Conservation (phyloP, 208 protist genomes). For the Lotmaria passim region DNA sequence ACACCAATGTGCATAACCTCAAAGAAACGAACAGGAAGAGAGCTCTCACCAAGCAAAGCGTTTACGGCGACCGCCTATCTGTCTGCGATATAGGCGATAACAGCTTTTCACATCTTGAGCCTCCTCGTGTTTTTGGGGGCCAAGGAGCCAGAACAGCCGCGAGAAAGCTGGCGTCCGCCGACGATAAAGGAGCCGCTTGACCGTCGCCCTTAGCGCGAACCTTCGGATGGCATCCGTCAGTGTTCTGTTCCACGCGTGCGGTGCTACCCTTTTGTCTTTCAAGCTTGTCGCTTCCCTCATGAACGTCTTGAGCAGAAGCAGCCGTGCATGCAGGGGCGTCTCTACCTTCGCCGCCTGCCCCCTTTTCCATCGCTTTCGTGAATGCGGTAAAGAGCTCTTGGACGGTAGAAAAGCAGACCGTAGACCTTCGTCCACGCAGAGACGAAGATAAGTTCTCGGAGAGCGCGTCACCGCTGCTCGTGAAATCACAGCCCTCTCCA, state of each 20-base stretch:
- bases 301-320: too few relatives aligned
- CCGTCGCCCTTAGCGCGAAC: neutral
- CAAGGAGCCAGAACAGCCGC: neutral
- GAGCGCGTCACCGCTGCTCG: neutral
- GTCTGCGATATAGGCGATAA: too few relatives aligned
- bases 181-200: neutral
- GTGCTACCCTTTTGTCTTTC: neutral
- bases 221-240: too few relatives aligned
- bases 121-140: too few relatives aligned
- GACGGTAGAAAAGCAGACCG: neutral
- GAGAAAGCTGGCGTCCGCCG: neutral
- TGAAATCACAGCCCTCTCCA: neutral
- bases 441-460: neutral
- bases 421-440: neutral
- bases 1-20: neutral
- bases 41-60: neutral
- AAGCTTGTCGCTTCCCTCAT: too few relatives aligned
- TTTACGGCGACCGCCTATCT: too few relatives aligned
- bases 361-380: neutral
- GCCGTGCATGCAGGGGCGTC: too few relatives aligned
- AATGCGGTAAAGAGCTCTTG: slow-evolving; percentile 19
- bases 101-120: too few relatives aligned
- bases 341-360: neutral
- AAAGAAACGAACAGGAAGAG: neutral
- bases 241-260: too few relatives aligned